Conservation (phyloP, 306 rosid species). For the Pachyrhizus erosus region DNA sequence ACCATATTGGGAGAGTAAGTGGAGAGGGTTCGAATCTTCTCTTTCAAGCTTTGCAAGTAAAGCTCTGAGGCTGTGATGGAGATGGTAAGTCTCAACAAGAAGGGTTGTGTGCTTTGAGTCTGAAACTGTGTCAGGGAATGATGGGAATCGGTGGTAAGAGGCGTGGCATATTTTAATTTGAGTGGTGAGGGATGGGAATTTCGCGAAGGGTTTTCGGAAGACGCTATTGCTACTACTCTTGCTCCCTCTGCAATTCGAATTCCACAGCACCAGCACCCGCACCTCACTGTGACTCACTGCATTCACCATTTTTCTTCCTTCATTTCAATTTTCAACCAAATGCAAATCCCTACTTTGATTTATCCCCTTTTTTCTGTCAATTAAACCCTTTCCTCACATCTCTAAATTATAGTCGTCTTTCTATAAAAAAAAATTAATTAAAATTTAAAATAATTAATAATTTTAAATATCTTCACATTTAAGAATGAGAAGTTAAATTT, state of each 20-base stretch:
- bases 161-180: slow-evolving; percentile 32
- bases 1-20: slow-evolving; percentile 56
- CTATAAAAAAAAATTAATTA: too few relatives aligned
- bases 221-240: neutral
- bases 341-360: neutral
- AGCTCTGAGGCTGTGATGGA: slow-evolving; percentile 52
- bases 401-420: neutral
- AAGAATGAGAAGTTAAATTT: neutral
- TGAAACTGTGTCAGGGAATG: slow-evolving; percentile 27
- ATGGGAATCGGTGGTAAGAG: slow-evolving; percentile 21
- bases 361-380: neutral
- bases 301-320: slow-evolving; percentile 29
- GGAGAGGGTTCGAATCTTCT: slow-evolving; percentile 49
- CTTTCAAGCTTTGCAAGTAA: slow-evolving; percentile 52
- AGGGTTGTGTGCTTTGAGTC: slow-evolving; percentile 57
- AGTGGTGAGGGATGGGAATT: slow-evolving; percentile 31
- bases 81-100: slow-evolving; percentile 60
- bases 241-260: slow-evolving; percentile 2
- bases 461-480: too few relatives aligned
- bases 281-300: neutral
- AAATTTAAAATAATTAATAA: too few relatives aligned
- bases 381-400: neutral
- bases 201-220: slow-evolving; percentile 37
- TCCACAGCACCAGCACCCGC: neutral
- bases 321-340: neutral